Evolutionary conservation across 2,329 filamentous ascomycete species (phyloP).

Genomic region (Penicillium thymicola): DNA sequence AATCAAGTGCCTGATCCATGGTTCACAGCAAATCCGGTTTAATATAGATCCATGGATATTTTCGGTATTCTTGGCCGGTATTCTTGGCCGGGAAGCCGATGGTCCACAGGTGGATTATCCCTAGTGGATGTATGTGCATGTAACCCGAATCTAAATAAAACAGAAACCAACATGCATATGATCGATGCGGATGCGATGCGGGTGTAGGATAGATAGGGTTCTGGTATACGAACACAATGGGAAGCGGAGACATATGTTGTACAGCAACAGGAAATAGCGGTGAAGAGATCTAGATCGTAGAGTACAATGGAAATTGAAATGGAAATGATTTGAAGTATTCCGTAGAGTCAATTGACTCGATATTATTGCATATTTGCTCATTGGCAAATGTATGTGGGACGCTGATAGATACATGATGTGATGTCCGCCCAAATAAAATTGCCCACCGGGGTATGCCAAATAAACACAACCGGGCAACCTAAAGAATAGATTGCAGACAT

Average conservation of each 20-base stretch:
- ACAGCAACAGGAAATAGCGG: neutral
- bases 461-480: neutral
- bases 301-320: neutral
- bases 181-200: neutral
- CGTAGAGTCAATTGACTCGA: neutral
- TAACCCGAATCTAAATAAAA: neutral
- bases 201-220: neutral
- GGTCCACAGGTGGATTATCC: no score
- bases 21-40: neutral
- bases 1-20: neutral
- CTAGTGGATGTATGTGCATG: neutral
- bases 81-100: neutral
- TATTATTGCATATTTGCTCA: neutral
- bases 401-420: slow-evolving; percentile 6
- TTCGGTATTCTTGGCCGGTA: neutral
- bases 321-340: neutral
- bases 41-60: neutral
- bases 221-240: neutral
- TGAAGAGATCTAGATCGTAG: neutral
- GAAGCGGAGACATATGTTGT: no score
- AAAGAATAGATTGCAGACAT: neutral
- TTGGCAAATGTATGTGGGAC: neutral
- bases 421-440: neutral
- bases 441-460: neutral
- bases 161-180: neutral